Percentiles rank a stretch among this genome's conserved stretches.
These are phyloP conservation scores for Candida sp. DNA, from an alignment of 1,139 yeast genomes.

Conservation along the genomic window DNA sequence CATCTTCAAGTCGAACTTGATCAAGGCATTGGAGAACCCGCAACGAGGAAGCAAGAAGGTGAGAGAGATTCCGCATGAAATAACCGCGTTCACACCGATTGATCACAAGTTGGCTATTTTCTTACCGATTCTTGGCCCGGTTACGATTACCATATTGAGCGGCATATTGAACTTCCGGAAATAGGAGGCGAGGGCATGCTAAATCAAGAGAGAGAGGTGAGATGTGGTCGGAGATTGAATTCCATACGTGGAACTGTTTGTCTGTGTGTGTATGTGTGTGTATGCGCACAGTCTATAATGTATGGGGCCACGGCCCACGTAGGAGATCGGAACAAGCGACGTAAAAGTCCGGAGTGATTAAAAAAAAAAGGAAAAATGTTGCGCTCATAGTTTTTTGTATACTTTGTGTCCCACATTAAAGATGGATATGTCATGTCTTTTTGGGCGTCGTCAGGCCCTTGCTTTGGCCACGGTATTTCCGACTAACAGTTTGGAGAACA, in stretches of 20 bases:
- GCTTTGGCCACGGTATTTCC: too few species aligned
- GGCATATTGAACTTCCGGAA: not conserved
- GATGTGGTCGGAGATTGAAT: not conserved
- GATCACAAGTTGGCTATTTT: conserved; percentile 96
- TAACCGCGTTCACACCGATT: conserved; percentile 87
- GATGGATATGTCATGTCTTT: too few species aligned
- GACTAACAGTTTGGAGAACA: too few species aligned
- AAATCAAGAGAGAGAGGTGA: not conserved
- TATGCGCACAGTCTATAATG: too few species aligned
- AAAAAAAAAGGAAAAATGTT: too few species aligned
- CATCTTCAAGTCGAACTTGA: conserved; percentile 74
- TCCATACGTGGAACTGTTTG: not conserved
- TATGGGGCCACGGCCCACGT: too few species aligned
- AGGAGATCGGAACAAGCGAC: not conserved
- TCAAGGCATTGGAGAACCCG: conserved; percentile 75
- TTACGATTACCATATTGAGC: conserved; percentile 24
- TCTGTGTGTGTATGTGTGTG: not conserved
- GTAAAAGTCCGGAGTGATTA: not conserved
- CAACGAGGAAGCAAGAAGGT: conserved; percentile 34
- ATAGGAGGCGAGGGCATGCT: not conserved
- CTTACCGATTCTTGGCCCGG: conserved; percentile 87
- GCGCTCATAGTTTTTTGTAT: too few species aligned
- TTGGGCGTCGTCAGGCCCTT: too few species aligned
- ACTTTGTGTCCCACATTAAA: too few species aligned
- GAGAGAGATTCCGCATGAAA: conserved; percentile 55